Evolutionary conservation across 805 yeast species (phyloP).

Genomic region (Candida caryicola): DNA sequence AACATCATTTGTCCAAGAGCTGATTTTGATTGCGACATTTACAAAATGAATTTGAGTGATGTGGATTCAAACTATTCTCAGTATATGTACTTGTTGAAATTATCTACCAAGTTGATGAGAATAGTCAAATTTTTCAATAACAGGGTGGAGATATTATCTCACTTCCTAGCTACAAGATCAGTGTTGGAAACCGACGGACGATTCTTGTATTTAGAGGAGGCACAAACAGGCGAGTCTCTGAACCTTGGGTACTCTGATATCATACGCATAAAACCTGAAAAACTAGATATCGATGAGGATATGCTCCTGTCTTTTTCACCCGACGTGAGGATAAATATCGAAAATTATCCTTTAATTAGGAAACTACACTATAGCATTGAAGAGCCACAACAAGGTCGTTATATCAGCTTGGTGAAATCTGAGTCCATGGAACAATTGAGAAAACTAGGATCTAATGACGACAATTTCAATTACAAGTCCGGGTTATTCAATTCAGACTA

Average conservation of each 20-base stretch:
- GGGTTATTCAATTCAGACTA: slow-evolving; percentile 31
- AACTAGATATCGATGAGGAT: slow-evolving; percentile 16
- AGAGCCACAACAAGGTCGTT: background rate
- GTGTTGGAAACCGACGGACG: slow-evolving; percentile 16
- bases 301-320: slow-evolving; percentile 15
- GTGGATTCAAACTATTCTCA: slow-evolving; percentile 16
- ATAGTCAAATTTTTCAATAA: slow-evolving; percentile 33
- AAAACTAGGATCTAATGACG: slow-evolving; percentile 4
- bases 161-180: slow-evolving; percentile 18
- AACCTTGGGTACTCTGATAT: slow-evolving; percentile 12
- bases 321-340: slow-evolving; percentile 10
- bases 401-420: slow-evolving; percentile 4
- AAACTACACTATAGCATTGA: slow-evolving; percentile 7
- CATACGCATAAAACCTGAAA: slow-evolving; percentile 14
- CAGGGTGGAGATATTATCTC: slow-evolving; percentile 26
- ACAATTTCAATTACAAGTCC: slow-evolving; percentile 17
- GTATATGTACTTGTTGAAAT: slow-evolving; percentile 18
- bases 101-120: slow-evolving; percentile 28
- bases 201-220: slow-evolving; percentile 10
- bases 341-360: slow-evolving; percentile 20
- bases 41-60: slow-evolving; percentile 8
- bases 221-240: no score
- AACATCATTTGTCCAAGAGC: slow-evolving; percentile 30
- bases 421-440: slow-evolving; percentile 13
- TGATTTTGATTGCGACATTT: slow-evolving; percentile 25